Evolutionary conservation across 495 filamentous ascomycete genomes (phyloP), one percentile per base, ranked within the genome.

Genomic region (Aspergillus cavernicola): DNA sequence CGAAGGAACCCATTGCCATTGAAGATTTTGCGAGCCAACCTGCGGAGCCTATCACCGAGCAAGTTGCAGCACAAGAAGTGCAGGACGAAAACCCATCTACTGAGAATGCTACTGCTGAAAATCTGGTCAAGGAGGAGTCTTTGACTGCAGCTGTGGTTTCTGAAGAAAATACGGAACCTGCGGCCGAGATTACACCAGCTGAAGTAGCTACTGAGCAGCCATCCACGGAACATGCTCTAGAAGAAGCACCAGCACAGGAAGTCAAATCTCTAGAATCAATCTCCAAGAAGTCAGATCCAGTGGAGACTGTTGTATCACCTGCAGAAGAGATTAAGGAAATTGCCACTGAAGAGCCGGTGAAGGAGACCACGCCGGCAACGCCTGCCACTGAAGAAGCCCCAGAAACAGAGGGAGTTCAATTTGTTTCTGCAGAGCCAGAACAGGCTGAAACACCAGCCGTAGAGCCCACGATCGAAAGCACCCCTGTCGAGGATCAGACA

Each of bases 191-290:
- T 38, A 33, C 40, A 38, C 5, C 54, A n/a, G 47, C 35, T 19
- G 60, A 63, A 16, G 57, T 59, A 18, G 1, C 45, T 13, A 16
- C 28, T 9, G 24, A 42, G 29, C 16, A 52, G 29, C 39, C n/a
- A 6, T 16, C 48, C 8, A 12, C 4, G 18, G 44, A 48, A 39
- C 7, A 59, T 35, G 16, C 59, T 44, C n/a, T n/a, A n/a, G n/a
- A n/a, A n/a, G n/a, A n/a, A n/a, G n/a, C n/a, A n/a, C n/a, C n/a
- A n/a, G n/a, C n/a, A n/a, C n/a, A n/a, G n/a, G n/a, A n/a, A n/a
- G n/a, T n/a, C n/a, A n/a, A n/a, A n/a, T 62, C 58, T 22, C 31
- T 47, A 23, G 54, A 59, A 16, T 22, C 59, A 16, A 29, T 28
- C 37, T 23, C 33, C 13, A 52, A 56, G 18, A n/a, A n/a, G n/a